Conservation (phyloP, 345 rosid genomes). For the Boechera retrofracta region DNA sequence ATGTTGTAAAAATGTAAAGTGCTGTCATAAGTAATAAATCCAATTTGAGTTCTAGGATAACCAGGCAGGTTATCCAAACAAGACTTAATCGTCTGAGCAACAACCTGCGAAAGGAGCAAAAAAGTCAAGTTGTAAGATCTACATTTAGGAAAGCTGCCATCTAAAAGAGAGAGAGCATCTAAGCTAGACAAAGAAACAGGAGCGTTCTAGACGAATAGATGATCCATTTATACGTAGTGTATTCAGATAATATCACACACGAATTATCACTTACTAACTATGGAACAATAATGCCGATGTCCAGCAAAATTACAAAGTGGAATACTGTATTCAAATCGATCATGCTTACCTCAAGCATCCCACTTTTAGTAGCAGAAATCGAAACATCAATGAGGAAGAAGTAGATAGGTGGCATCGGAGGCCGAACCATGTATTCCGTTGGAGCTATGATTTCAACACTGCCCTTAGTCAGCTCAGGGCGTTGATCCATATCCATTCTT, state of each 20-base stretch:
- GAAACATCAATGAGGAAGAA: slow-evolving; percentile 98
- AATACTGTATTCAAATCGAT: slow-evolving; percentile 7
- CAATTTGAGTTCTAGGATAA: slow-evolving; percentile 97
- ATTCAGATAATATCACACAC: slow-evolving; percentile 11
- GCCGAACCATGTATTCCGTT: slow-evolving; percentile 99
- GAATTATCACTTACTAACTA: background rate
- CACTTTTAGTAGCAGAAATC: slow-evolving; percentile 84
- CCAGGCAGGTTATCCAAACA: slow-evolving; percentile 97
- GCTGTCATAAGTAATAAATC: slow-evolving; percentile 97
- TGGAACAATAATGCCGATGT: slow-evolving; percentile 13
- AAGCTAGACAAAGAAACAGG: slow-evolving; percentile 4
- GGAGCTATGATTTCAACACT: slow-evolving; percentile 98
- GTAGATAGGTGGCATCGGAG: slow-evolving; percentile 96
- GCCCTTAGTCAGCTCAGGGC: slow-evolving; percentile 94
- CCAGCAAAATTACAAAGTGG: slow-evolving; percentile 25
- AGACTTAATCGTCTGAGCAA: slow-evolving; percentile 89
- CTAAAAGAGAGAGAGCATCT: slow-evolving; percentile 7
- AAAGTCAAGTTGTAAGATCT: slow-evolving; percentile 13
- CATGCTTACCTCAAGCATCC: slow-evolving; percentile 92
- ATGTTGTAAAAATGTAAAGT: slow-evolving; percentile 94
- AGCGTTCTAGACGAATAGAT: background rate
- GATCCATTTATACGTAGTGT: slow-evolving; percentile 8
- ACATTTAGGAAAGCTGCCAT: slow-evolving; percentile 21
- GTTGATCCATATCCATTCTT: slow-evolving; percentile 90
- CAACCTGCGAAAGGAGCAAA: slow-evolving; percentile 60